A percentile compares a stretch with the other conserved stretches of the same genome.
These are phyloP conservation scores for Xylariales sp. DNA, from an alignment of 2,329 filamentous ascomycete genomes.

Conservation along the genomic window DNA sequence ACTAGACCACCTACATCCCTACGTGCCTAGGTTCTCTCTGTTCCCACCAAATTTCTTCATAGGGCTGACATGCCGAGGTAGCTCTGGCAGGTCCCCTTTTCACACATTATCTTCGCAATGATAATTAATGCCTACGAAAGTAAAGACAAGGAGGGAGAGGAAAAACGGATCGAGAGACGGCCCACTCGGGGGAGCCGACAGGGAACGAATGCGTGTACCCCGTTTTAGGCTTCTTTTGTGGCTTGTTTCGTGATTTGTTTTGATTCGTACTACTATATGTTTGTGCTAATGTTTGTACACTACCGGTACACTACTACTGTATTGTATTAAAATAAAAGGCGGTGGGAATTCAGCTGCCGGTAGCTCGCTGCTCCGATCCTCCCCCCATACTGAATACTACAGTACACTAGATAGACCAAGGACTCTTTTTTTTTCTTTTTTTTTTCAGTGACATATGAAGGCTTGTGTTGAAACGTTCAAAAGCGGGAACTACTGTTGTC, in stretches of 20 bases:
- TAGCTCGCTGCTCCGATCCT: constrained; percentile 2
- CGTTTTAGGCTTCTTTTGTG: not conserved
- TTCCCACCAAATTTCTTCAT: not conserved
- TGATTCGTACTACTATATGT: too few relatives aligned
- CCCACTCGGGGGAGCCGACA: constrained; percentile 22
- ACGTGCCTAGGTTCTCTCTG: not conserved
- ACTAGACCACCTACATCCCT: too few relatives aligned
- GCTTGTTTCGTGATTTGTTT: not conserved
- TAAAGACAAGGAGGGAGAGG: not conserved
- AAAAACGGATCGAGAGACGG: not conserved
- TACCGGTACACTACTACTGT: too few relatives aligned
- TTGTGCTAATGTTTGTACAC: too few relatives aligned
- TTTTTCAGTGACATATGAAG: not conserved
- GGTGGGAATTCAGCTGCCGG: not conserved
- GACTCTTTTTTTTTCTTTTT: not conserved
- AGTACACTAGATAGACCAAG: not conserved
- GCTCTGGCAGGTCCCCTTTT: not conserved
- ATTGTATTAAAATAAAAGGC: not conserved
- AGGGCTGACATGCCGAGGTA: constrained; percentile 34
- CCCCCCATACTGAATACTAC: not conserved
- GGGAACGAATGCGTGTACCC: not conserved
- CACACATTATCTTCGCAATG: too few relatives aligned
- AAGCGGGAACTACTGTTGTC: constrained; percentile 3
- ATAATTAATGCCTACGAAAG: not conserved
- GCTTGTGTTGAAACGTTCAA: not conserved